Conservation (phyloP, 2,329 filamentous ascomycete species). For the Dactylellina drechsleri region DNA sequence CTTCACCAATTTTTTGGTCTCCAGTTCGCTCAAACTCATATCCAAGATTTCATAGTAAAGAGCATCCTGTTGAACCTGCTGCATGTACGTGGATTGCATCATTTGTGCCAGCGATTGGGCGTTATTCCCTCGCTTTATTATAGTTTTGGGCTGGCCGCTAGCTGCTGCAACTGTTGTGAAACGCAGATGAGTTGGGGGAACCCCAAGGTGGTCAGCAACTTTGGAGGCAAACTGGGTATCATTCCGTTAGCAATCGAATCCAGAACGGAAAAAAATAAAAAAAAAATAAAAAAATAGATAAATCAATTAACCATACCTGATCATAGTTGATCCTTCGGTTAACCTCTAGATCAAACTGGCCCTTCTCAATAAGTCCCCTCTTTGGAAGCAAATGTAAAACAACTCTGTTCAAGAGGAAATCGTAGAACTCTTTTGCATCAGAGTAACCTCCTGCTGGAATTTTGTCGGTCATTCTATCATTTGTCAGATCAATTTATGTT, state of each 20-base stretch:
- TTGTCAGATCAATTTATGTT: not conserved
- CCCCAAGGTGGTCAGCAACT: constrained; percentile 78
- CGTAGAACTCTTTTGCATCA: constrained; percentile 88
- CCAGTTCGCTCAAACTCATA: constrained; percentile 90
- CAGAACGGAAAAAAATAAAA: too few species aligned
- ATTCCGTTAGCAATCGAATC: not conserved
- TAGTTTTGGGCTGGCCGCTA: constrained; percentile 77
- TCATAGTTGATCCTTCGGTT: constrained; percentile 93
- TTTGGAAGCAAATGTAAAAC: constrained; percentile 79
- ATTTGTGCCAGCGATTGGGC: constrained; percentile 79
- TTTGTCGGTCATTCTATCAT: constrained; percentile 59
- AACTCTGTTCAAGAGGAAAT: constrained; percentile 87
- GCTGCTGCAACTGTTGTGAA: constrained; percentile 86
- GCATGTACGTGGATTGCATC: constrained; percentile 77
- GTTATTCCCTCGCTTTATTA: constrained; percentile 76
- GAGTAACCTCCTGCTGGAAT: constrained; percentile 64
- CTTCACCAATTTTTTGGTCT: constrained; percentile 88
- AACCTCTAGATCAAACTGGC: constrained; percentile 78
- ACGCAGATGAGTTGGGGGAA: constrained; percentile 85
- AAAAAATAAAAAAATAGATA: too few species aligned
- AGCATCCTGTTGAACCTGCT: constrained; percentile 77
- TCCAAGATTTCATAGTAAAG: constrained; percentile 94
- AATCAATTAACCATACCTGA: constrained; percentile 63
- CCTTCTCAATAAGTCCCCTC: constrained; percentile 64
- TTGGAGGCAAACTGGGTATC: constrained; percentile 73